Base-by-base conservation (phyloP, 306 rosid genomes). In the Inga oerstediana region DNA sequence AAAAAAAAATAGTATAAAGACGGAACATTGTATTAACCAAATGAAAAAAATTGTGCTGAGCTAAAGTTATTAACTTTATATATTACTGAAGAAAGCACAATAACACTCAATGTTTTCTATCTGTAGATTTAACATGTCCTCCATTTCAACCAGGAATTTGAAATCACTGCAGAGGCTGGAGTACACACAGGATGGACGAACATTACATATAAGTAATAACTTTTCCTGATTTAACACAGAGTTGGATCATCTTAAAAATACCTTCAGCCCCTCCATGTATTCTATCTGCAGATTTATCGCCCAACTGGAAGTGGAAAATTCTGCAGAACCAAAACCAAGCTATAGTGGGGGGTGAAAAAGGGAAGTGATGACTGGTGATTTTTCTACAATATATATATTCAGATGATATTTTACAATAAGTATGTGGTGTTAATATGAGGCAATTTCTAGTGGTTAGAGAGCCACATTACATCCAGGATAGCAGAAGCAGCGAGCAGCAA, bases 381-480 rank as follows among this genome's bases (percentile, higher is more conserved):
- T 72, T 61, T 64, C n/a, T 69, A 39, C 41, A 20, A 54, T 3
- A 46, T 59, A 83, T 72, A 2, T 65, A 65, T 32, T 30, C 71
- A 67, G 46, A 83, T 73, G 61, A 58, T 74, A 58, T 46, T 77
- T 74, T 68, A 72, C 45, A 83, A 81, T 52, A 30, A 27, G 72
- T 81, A 30, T 52, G 16, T 52, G 16, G 24, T 22, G 68, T 67
- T 35, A 24, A 68, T 41, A 72, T 61, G 15, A 67, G 51, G 73
- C 11, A 70, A 30, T 66, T 90, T 71, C 24, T 87, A 93, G 91
- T 89, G 89, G 43, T 87, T 88, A 83, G 99, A 89, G 81, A 93
- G 97, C 96, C 98, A 93, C 44, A 96, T 83, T 32, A 92, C 93
- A 80, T 80, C 85, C 74, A 87, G 98, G 32, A 96, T 78, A 49